Evolutionary conservation across 192 early-diverging fungal genomes (phyloP).

Genomic region (Globomyces pollinis-pini): DNA sequence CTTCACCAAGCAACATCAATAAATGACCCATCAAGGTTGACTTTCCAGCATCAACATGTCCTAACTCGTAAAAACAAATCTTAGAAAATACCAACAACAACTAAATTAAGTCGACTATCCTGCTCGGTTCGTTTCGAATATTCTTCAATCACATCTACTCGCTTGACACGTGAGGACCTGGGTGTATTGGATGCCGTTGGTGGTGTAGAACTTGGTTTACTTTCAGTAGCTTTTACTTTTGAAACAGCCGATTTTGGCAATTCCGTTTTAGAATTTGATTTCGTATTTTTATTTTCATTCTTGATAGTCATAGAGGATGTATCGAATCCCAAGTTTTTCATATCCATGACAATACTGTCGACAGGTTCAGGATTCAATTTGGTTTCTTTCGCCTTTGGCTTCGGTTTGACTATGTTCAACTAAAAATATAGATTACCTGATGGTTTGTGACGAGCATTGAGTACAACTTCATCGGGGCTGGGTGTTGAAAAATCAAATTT

Average conservation of each 20-base stretch:
- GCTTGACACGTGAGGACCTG: too few relatives aligned
- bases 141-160: conserved; percentile 64
- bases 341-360: conserved; percentile 18
- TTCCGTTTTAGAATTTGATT: neutral
- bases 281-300: conserved; percentile 14
- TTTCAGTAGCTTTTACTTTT: conserved; percentile 1
- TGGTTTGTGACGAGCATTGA: conserved; percentile 40
- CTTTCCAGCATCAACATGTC: conserved; percentile 97
- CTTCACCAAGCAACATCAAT: conserved; percentile 79
- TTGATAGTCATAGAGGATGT: conserved; percentile 34
- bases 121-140: conserved; percentile 57
- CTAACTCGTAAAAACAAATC: conserved; percentile 34
- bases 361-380: neutral
- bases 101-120: conserved; percentile 73
- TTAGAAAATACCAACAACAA: conserved; percentile 67
- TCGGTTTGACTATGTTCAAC: conserved; percentile 44
- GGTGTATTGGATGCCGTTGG: neutral
- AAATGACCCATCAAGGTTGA: conserved; percentile 95
- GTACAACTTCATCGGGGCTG: conserved; percentile 76
- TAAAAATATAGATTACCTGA: conserved; percentile 17
- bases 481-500: conserved; percentile 67
- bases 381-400: too few relatives aligned
- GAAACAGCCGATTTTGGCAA: neutral
- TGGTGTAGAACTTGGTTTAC: neutral
- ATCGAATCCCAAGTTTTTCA: conserved; percentile 28